Base-by-base conservation (phyloP, 2,329 filamentous ascomycete species). In the Claviceps cyperi region DNA sequence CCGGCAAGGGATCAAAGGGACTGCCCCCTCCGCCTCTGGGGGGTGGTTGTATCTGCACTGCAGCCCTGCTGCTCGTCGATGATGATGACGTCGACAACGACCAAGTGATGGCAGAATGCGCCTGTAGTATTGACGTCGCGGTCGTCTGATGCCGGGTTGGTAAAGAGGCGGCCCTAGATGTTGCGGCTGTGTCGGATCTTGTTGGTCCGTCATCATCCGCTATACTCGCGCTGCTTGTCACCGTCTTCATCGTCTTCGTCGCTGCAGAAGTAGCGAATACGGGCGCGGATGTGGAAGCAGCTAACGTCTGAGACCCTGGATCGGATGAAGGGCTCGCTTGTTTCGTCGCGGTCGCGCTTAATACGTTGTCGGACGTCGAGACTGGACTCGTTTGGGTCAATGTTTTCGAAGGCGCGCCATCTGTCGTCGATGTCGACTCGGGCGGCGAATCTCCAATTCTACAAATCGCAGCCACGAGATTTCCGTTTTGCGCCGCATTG, bases 381-480 rank as follows among this genome's bases (percentile, higher is more conserved):
- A 24, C 39, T 14, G 37, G 17, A 5, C 48, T 24, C 8, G 43
- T 47, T 17, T 14, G 50, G 36, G 52, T 43, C 41, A 48, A 39
- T 39, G 43, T 49, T 44, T 40, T 17, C n/a, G 41, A 35, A 19
- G 43, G 19, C 17, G 39, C 21, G n/a, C 13, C 46, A 24, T 21
- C 45, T 32, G 7, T 48, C 22, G 22, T 32, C 41, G 45, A 50
- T 4, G 50, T 52, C 2, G 51, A 37, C 35, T 9, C 44, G 39
- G 50, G 17, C 48, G 37, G 22, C 57, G 54, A 8, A 50, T 51
- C 11, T 53, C 39, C 17, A 53, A 43, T 46, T 32, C 54, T 56
- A 49, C 70, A 73, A 5, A 72, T 56, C 2, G 66, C 54, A 6
- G 56, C 55, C n/a, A 67, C 59, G 6, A 72, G 58, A 36, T 64